Evolutionary conservation across 352 stramenopile genomes (phyloP), one percentile per base, ranked within the genome.

Genomic region (Phytopythium chamaehyphon): DNA sequence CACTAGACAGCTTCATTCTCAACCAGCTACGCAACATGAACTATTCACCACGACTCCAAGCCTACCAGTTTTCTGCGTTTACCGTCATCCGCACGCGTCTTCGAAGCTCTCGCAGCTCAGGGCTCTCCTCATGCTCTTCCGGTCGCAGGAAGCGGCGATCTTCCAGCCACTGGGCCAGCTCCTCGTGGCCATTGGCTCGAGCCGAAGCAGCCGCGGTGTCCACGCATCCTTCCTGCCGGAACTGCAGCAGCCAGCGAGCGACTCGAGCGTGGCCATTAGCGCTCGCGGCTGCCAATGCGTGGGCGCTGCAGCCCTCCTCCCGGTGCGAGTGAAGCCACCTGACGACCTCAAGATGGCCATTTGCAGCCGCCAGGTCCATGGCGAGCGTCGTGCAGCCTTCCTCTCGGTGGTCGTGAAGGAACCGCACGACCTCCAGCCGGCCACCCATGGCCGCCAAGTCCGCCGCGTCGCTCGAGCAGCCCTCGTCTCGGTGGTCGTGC

Each of bases 401-500:
- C 3, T 59, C 37, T 1, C 66, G 61, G 24, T 63, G 18, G 15
- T 50, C 47, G 44, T 78, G 62, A 18, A 80, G 59, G 52, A 55
- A 80, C 22, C 64, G 54, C 12, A 79, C 48, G 2, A 72, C 36
- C 3, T 58, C 21, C 36, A 77, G 50, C 28, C 73, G 47, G 2
- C 63, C 60, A 3, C 59, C 54, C 21, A 49, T 55, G 4, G 56
- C 61, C 7, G 68, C 62, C 37, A 48, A 23, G 36, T 78, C 66
- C 60, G 75, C 62, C 0, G 51, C 45, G 28, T 59, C 40, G 5
- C 8, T 57, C n/a, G 73, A 83, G 57, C 73, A 86, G 21, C 76
- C 76, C 56, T 88, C 76, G 1, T 16, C 57, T 6, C 73, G 65
- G 46, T 88, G 58, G 2, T 44, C 39, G n/a, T 90, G 79, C 10